Evolutionary conservation across 1,139 yeast genomes (phyloP).

Genomic region (Hansenula lynferdii): DNA sequence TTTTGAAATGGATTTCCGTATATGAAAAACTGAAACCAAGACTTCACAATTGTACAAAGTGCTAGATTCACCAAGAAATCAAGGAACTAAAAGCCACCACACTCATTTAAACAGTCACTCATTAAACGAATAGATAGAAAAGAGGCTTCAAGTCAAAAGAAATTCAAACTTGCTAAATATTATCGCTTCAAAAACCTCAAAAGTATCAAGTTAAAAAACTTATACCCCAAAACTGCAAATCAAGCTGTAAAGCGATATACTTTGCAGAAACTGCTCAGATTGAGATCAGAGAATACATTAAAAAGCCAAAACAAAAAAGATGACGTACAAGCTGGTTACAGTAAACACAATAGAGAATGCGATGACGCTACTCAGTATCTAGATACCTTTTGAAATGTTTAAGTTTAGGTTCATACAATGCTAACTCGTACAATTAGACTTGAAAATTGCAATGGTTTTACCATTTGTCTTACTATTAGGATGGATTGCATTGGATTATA

Average conservation of each 20-base stretch:
- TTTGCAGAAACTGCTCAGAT: too few species aligned
- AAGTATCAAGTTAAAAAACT: not conserved
- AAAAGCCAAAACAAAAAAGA: too few species aligned
- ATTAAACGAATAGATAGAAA: too few species aligned
- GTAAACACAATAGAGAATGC: too few species aligned
- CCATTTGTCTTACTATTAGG: not conserved
- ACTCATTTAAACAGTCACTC: not conserved
- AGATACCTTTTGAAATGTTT: too few species aligned
- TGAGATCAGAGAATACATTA: too few species aligned
- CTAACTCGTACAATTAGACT: not conserved
- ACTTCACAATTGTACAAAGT: not conserved
- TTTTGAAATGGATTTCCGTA: not conserved
- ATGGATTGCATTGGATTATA: conserved; percentile 13
- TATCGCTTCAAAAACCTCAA: not conserved
- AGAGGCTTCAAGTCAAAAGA: too few species aligned
- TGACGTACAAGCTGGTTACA: too few species aligned
- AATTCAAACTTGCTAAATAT: not conserved
- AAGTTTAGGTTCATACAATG: too few species aligned
- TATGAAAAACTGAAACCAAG: not conserved
- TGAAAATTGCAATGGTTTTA: not conserved
- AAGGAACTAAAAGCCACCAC: not conserved
- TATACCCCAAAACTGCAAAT: not conserved
- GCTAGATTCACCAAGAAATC: not conserved
- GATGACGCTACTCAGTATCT: too few species aligned
- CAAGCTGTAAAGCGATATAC: too few species aligned